Evolutionary conservation across 2,329 filamentous ascomycete genomes (phyloP), one percentile per base, ranked within the genome.

Genomic region (Colletotrichum eleusines): DNA sequence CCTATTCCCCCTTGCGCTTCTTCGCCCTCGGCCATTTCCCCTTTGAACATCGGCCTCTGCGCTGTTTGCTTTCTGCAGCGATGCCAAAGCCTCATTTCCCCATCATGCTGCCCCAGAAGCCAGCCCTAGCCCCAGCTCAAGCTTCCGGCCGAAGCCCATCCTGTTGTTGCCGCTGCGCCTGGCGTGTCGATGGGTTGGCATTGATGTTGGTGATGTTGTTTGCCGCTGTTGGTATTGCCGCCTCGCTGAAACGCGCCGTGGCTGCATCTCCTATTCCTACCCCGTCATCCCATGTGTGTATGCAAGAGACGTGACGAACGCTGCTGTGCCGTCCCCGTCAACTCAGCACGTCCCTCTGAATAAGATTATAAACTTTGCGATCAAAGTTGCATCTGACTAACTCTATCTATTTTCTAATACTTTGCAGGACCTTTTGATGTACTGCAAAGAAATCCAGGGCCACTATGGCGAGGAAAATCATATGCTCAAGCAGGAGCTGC

Each of bases 341-440:
- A 48, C 40, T 28, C 28, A 46, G 18, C 33, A 26, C 57, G 23
- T 20, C 53, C 38, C 51, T 51, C 28, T 33, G 20, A 51, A 33
- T 42, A 63, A 54, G 53, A 35, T 51, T 57, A 40, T 55, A 44
- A 31, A n/a, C 50, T 58, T 61, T 33, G 55, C 44, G 54, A 55
- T 31, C 20, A 31, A 61, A 65, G 33, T 33, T 53, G 8, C 28
- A 51, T 40, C n/a, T 23, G 40, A 55, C 63, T 67, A 46, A 67
- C 28, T 35, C 51, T 31, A 31, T 58, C 48, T 50, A 12, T 26
- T 40, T 51, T 53, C 35, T 38, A 35, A 31, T 9, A 23, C 33
- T 6, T 20, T 38, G 42, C 58, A 88, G 86, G 85, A 87, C 71
- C 78, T 87, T 38, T 76, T 87, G 68, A 74, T 82, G 54, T 85